Evolutionary conservation across 169 alveolate genomes (phyloP).

Genomic region (Cryptosporidium sp.): DNA sequence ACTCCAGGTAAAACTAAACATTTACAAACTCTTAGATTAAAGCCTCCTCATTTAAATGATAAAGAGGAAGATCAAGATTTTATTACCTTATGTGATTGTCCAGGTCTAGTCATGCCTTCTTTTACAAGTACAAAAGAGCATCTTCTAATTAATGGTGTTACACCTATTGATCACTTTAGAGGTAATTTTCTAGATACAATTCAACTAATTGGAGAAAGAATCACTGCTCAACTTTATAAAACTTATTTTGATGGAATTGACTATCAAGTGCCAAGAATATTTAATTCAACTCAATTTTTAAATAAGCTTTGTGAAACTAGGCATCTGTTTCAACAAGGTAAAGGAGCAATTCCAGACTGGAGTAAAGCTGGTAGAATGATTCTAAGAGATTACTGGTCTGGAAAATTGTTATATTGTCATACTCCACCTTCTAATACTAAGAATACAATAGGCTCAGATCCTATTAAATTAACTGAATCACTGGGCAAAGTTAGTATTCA

Average conservation of each 20-base stretch:
- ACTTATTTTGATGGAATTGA: conserved; percentile 74
- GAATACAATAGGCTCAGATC: conserved; percentile 79
- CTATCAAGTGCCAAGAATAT: conserved; percentile 73
- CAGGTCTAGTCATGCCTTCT: conserved; percentile 98
- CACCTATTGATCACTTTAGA: conserved; percentile 94
- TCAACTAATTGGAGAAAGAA: conserved; percentile 93
- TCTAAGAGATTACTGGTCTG: conserved; percentile 93
- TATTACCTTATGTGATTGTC: conserved; percentile 96
- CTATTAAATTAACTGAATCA: conserved; percentile 77
- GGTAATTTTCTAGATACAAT: conserved; percentile 92
- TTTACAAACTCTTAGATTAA: conserved; percentile 91
- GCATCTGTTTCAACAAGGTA: conserved; percentile 88
- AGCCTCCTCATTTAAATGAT: conserved; percentile 75
- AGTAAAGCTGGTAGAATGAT: conserved; percentile 94
- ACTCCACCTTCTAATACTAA: conserved; percentile 85
- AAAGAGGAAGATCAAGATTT: conserved; percentile 43
- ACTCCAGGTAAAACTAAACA: conserved; percentile 99
- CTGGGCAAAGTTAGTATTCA: background rate
- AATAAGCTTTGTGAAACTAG: conserved; percentile 85
- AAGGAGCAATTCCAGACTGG: conserved; percentile 95
- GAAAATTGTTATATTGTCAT: conserved; percentile 90
- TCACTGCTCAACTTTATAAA: conserved; percentile 89
- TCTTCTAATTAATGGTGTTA: conserved; percentile 95
- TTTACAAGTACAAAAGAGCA: conserved; percentile 95
- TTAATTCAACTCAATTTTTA: conserved; percentile 80